phyloP scores from a whole-genome alignment of 2,329 filamentous ascomycete genomes.

The Rhytidhysteron rufulum region DNA sequence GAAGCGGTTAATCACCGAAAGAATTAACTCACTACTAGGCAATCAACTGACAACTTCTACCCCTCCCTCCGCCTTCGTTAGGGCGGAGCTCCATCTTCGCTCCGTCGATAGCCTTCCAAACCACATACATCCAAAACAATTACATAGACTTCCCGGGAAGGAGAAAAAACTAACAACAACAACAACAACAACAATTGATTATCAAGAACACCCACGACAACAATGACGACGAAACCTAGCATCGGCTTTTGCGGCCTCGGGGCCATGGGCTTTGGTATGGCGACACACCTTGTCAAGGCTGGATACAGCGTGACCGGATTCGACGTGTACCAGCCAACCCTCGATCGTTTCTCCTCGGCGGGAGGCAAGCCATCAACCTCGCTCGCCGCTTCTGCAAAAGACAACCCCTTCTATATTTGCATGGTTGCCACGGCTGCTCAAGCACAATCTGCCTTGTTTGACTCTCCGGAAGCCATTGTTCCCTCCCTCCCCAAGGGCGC shows the following conservation, averaged over 20 bases:
- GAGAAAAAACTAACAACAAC: no score
- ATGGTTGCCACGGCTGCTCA: conserved; percentile 75
- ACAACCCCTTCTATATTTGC: conserved; percentile 60
- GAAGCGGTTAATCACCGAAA: no score
- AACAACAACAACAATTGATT: no score
- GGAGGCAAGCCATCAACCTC: conserved; percentile 60
- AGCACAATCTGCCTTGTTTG: conserved; percentile 63
- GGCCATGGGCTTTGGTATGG: conserved; percentile 81
- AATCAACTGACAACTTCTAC: no score
- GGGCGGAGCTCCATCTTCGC: no score
- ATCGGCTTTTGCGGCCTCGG: conserved; percentile 72
- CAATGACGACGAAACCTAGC: conserved; percentile 39
- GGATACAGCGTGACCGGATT: conserved; percentile 67
- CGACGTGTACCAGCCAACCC: conserved; percentile 64
- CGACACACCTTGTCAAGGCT: conserved; percentile 64
- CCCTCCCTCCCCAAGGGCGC: conserved; percentile 53
- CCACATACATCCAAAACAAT: no score
- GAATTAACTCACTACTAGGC: no score
- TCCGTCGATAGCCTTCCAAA: no score
- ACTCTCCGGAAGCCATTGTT: conserved; percentile 48
- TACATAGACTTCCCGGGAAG: no score
- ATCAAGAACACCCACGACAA: no score
- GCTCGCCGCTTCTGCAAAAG: conserved; percentile 58
- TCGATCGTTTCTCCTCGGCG: conserved; percentile 61
- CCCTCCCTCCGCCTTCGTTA: no score